phyloP scores from a whole-genome alignment of 306 rosid genomes.

The Cicer chorassanicum region DNA sequence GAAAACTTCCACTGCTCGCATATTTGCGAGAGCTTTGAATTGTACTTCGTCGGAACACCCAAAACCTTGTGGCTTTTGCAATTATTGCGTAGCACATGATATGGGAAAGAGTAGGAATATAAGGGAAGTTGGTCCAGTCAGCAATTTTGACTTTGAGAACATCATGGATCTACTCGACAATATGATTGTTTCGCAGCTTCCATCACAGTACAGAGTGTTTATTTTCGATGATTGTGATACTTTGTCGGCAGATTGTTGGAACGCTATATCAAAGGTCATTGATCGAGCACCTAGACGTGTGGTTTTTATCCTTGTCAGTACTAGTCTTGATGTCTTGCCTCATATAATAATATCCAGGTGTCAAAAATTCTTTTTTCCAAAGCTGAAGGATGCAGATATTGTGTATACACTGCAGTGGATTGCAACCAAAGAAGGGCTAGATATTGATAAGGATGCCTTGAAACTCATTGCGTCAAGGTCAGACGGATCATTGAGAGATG shows the following conservation, averaged over 20 bases:
- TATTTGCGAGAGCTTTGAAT: conserved; percentile 91
- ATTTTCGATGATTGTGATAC: conserved; percentile 95
- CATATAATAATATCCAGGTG: conserved; percentile 96
- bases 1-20: conserved; percentile 90
- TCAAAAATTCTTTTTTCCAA: conserved; percentile 95
- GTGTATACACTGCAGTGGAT: conserved; percentile 78
- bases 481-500: conserved; percentile 95
- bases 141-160: conserved; percentile 84
- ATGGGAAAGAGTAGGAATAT: conserved; percentile 80
- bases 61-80: conserved; percentile 95
- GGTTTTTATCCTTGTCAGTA: conserved; percentile 96
- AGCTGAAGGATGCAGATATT: conserved; percentile 90
- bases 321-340: conserved; percentile 96
- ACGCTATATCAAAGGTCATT: conserved; percentile 91
- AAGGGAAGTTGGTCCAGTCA: conserved; percentile 92
- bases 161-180: conserved; percentile 84
- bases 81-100: conserved; percentile 79
- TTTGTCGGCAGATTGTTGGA: conserved; percentile 84
- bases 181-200: conserved; percentile 74
- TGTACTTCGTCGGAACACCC: conserved; percentile 82
- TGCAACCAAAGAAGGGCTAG: conserved; percentile 80
- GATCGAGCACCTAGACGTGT: conserved; percentile 96
- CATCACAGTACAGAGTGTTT: conserved; percentile 80
- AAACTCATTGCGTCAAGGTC: conserved; percentile 96
- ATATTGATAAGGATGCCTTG: conserved; percentile 92